phyloP scores from a whole-genome alignment of 257 asterid species.

The Solanum infundibuliforme region DNA sequence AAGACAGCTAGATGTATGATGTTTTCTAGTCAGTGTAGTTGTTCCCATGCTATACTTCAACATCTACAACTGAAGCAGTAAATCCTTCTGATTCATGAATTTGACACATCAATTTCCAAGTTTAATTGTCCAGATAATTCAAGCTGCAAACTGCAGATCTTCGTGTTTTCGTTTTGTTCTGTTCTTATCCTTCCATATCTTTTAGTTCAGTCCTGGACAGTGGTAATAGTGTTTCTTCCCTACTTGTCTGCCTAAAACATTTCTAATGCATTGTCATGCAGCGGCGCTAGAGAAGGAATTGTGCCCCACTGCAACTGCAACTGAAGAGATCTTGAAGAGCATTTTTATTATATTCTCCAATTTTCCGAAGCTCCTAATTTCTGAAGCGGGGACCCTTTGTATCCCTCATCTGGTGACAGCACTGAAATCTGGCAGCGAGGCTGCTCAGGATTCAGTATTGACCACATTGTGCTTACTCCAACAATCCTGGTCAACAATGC shows the following conservation, averaged over 20 bases:
- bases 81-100: neutral
- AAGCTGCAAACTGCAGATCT: neutral
- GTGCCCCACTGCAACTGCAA: conserved; percentile 40
- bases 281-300: conserved; percentile 72
- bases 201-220: neutral
- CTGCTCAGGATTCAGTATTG: conserved; percentile 55
- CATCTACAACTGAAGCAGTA: neutral
- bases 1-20: neutral
- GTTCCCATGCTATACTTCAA: neutral
- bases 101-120: neutral
- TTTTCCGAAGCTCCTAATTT: conserved; percentile 56
- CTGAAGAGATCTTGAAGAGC: conserved; percentile 63
- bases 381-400: conserved; percentile 69
- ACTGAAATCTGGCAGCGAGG: conserved; percentile 59
- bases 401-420: conserved; percentile 69
- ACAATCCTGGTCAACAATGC: conserved; percentile 79
- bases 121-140: neutral
- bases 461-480: conserved; percentile 58
- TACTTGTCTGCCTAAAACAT: neutral
- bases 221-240: neutral
- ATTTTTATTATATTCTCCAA: conserved; percentile 55
- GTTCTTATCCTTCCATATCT: neutral
- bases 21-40: neutral
- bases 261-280: conserved; percentile 27
- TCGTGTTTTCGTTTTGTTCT: neutral